These are phyloP conservation scores for Coriaria nepalensis DNA, from an alignment of 306 rosid species.

Conservation along the genomic window DNA sequence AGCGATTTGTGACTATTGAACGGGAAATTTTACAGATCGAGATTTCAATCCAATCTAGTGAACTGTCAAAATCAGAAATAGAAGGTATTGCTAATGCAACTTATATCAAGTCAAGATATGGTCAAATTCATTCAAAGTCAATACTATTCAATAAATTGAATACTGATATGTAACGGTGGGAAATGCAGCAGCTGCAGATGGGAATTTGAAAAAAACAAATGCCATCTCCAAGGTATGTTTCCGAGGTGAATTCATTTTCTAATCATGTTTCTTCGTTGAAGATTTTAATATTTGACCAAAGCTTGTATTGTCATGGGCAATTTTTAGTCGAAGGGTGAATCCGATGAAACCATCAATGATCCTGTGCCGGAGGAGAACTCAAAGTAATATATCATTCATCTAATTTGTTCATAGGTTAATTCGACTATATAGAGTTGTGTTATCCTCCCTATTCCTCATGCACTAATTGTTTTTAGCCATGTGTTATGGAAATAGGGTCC, in stretches of 20 bases:
- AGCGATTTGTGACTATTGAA: conserved; percentile 88
- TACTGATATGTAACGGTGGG: conserved; percentile 20
- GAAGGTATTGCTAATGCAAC: conserved; percentile 41
- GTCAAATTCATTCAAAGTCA: too few relatives aligned
- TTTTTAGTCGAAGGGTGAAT: conserved; percentile 37
- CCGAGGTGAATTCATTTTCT: conserved; percentile 4
- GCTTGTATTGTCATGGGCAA: conserved; percentile 13
- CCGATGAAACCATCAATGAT: conserved; percentile 28
- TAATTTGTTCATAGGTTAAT: neutral
- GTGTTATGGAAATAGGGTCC: conserved; percentile 46
- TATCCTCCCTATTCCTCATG: conserved; percentile 6
- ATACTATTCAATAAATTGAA: too few relatives aligned
- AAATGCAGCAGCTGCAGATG: conserved; percentile 33
- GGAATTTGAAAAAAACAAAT: conserved; percentile 30
- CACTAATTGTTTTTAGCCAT: conserved; percentile 22
- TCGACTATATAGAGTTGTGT: conserved; percentile 7
- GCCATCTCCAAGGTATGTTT: conserved; percentile 37
- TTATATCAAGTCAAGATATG: neutral
- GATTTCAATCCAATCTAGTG: conserved; percentile 56
- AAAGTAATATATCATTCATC: conserved; percentile 35
- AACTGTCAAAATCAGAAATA: conserved; percentile 30
- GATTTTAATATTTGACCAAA: conserved; percentile 12
- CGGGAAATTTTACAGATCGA: conserved; percentile 91
- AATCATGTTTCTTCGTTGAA: conserved; percentile 11
- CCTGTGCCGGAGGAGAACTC: conserved; percentile 68